Base-by-base conservation (phyloP, 306 rosid genomes). In the Potentilla sterilis region DNA sequence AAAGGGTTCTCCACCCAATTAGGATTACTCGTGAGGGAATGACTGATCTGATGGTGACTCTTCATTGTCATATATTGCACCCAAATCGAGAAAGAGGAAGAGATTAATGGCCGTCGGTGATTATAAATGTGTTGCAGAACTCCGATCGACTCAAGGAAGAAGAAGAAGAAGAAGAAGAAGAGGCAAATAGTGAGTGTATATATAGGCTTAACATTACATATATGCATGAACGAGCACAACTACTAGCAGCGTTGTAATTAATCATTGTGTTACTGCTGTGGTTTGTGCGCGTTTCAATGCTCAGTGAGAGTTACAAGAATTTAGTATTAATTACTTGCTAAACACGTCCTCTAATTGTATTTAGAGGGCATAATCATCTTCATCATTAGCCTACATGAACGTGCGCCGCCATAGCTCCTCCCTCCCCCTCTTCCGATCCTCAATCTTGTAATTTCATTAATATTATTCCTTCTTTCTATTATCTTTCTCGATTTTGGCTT, bases 341-440 rank as follows among this genome's bases (percentile, higher is more conserved):
- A 22, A 72, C 76, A 72, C 75, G 69, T 18, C 70, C 16, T 55
- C 4, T 12, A 16, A 63, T 34, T 15, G 5, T 9, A 41, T 57
- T 63, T 35, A 2, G 43, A 34, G 67, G 65, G 76, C 41, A 43
- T 43, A 16, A 73, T 58, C 43, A 73, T 59, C 69, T 42, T 73
- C 55, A 73, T 59, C 77, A 73, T 73, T 59, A 73, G 43, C 69
- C 69, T 73, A 59, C 69, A 58, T 59, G 87, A 84, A 84, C 81
- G 93, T 84, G 90, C 72, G 93, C 90, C 90, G 92, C 80, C 85
- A 75, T 41, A 51, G 18, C 76, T 79, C 78, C 79, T 79, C n/a
- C 37, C 16, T 8, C 9, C 44, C 44, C 9, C 9, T 6, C 32
- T 9, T 10, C 1, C 38, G 1, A 10, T 64, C 9, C 69, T 35